Conservation (phyloP, 164 flowering plant genomes). For the Taxillus chinensis region DNA sequence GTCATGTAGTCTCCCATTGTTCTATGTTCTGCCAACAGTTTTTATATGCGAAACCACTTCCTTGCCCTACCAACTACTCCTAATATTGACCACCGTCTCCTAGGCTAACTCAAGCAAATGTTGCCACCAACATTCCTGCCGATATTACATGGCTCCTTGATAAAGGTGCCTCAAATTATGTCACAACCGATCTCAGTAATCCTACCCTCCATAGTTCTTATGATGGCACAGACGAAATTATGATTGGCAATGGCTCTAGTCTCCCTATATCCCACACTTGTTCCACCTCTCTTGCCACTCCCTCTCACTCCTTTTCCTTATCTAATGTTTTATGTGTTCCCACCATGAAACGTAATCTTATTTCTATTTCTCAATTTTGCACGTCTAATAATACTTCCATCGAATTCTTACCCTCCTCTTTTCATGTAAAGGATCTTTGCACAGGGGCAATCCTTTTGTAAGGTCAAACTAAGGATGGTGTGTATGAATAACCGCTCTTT, state of each 20-base stretch:
- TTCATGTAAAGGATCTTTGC: slow-evolving; percentile 11
- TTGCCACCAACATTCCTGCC: slow-evolving; percentile 3
- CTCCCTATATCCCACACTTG: slow-evolving; percentile 2
- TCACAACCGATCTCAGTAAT: not conserved
- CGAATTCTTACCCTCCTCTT: slow-evolving; percentile 10
- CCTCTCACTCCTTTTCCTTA: not conserved
- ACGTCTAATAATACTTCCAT: slow-evolving; percentile 3
- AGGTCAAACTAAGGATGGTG: slow-evolving; percentile 8
- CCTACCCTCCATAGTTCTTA: not conserved
- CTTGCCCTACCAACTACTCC: not conserved
- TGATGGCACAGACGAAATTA: not conserved
- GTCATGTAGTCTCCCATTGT: no score
- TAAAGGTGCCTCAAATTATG: not conserved
- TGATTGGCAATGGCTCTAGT: not conserved
- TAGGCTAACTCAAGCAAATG: not conserved
- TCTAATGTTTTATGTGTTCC: slow-evolving; percentile 10
- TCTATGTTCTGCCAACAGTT: no score
- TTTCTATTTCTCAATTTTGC: no score
- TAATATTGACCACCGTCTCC: not conserved
- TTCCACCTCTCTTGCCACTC: slow-evolving; percentile 1
- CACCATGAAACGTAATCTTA: slow-evolving; percentile 5
- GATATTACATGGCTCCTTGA: slow-evolving; percentile 1
- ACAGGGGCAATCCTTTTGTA: slow-evolving; percentile 4
- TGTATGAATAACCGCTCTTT: slow-evolving; percentile 6
- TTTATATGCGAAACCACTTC: no score